phyloP scores from a whole-genome alignment of 1,284 basidiomycete genomes.

The Testicularia cyperi region DNA sequence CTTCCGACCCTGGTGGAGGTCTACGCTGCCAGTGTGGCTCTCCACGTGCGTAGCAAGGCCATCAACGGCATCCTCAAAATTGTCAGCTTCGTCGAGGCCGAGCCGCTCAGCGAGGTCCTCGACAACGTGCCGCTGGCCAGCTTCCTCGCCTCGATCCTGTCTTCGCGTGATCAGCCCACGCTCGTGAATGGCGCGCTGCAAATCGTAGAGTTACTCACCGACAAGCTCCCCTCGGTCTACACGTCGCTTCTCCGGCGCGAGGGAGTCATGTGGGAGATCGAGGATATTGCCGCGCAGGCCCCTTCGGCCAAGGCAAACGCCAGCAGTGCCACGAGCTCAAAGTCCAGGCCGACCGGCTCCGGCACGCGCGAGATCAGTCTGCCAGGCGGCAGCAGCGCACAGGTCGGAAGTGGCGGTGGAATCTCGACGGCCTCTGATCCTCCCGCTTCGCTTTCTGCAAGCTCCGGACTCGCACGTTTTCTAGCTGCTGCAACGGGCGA shows the following conservation, averaged over 20 bases:
- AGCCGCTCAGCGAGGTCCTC: conserved; percentile 41
- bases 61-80: conserved; percentile 54
- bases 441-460: not conserved
- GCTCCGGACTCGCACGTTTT: conserved; percentile 24
- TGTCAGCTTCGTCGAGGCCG: conserved; percentile 50
- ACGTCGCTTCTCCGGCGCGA: conserved; percentile 48
- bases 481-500: conserved; percentile 18
- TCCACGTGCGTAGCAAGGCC: conserved; percentile 44
- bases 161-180: conserved; percentile 42
- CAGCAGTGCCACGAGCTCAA: conserved; percentile 66
- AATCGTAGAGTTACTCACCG: conserved; percentile 55
- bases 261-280: conserved; percentile 57
- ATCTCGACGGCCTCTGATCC: not conserved
- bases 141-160: conserved; percentile 54
- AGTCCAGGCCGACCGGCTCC: not conserved
- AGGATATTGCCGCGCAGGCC: conserved; percentile 46
- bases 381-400: conserved; percentile 3
- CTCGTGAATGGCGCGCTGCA: conserved; percentile 52
- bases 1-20: conserved; percentile 56
- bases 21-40: conserved; percentile 54
- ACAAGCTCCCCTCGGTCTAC: conserved; percentile 51
- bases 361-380: conserved; percentile 12
- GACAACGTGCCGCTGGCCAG: conserved; percentile 55
- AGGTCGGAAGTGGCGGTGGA: not conserved
- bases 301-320: conserved; percentile 71